Base-by-base conservation (phyloP, 2,329 filamentous ascomycete genomes). In the Alternaria brassicicola region DNA sequence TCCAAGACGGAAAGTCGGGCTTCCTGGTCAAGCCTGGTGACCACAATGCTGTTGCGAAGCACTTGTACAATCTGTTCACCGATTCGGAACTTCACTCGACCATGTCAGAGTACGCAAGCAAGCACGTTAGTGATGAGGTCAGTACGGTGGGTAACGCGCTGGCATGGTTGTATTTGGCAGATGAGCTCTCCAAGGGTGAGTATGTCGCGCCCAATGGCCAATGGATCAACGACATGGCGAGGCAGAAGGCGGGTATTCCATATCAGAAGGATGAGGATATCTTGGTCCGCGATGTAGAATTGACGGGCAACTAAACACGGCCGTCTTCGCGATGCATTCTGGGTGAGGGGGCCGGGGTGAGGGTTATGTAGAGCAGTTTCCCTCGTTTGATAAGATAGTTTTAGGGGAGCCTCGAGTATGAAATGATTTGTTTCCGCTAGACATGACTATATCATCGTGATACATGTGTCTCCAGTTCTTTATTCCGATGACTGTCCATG, bases 121-220 rank as follows among this genome's bases (percentile, higher is more conserved):
- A 76, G 0, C 86, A 89, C 59, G 89, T 95, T 13, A 92, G 88
- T 59, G 91, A 95, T 70, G 91, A 95, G 73, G 90, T 94, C 1
- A 86, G 89, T 60, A 95, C 91, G 0, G 89, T 93, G 1, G 91
- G 91, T 0, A 93, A 93, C 73, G 88, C 88, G 1, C 79, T 94
- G 12, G 82, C 81, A 21, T 95, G 90, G 90, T 84, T 91, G 73
- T 94, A 91, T 73, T 81, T 95, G n/a, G 89, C 89, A 0, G 85
- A 87, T 65, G 87, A 86, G 72, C 83, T 90, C 75, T 80, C 83
- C 21, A 85, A 87, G 65, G 85, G 84, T 2, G 80, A 85, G 66
- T 75, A 78, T 52, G 65, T 91, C 21, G 78, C 81, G 57, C 88
- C 88, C 1, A 79, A 87, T 45, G 86, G 84, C 60, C 81, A 78